Conservation (phyloP, 805 yeast species). For the Pichia manshurica region DNA sequence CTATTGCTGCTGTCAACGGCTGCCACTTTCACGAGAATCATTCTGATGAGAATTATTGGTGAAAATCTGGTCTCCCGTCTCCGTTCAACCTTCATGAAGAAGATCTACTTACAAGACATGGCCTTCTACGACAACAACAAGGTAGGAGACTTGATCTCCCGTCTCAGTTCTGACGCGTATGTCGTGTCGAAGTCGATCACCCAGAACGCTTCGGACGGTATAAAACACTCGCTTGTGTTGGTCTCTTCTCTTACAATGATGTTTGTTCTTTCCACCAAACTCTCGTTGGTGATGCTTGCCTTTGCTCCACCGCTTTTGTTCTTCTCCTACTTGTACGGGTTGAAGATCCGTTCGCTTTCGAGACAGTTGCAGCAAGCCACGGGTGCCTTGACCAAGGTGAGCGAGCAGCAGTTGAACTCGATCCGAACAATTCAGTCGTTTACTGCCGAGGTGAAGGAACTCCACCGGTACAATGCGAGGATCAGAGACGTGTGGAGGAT, state of each 20-base stretch:
- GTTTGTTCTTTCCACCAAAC: constrained; percentile 74
- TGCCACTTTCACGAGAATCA: constrained; percentile 76
- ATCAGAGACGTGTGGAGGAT: constrained; percentile 61
- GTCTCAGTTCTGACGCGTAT: constrained; percentile 84
- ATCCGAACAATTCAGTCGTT: constrained; percentile 85
- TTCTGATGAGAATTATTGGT: constrained; percentile 71
- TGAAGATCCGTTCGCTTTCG: constrained; percentile 68
- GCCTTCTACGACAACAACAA: constrained; percentile 84
- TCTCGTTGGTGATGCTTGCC: constrained; percentile 70
- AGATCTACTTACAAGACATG: constrained; percentile 78
- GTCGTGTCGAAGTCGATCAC: constrained; percentile 84
- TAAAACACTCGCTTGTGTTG: constrained; percentile 76
- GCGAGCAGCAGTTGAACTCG: constrained; percentile 86
- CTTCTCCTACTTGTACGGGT: constrained; percentile 80
- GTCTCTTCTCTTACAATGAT: constrained; percentile 85
- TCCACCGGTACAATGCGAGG: constrained; percentile 66
- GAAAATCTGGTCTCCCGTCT: constrained; percentile 83
- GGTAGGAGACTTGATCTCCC: constrained; percentile 86
- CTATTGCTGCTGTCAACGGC: constrained; percentile 67
- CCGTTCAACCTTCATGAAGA: constrained; percentile 71
- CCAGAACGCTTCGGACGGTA: constrained; percentile 86
- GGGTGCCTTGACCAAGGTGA: constrained; percentile 81
- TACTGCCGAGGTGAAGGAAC: constrained; percentile 77
- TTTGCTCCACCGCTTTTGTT: constrained; percentile 80
- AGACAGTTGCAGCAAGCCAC: constrained; percentile 76